A percentile compares a stretch with the other conserved stretches of the same genome.
These are phyloP conservation scores for Xylariaceae sp. DNA, from an alignment of 2,329 filamentous ascomycete genomes.

Conservation along the genomic window DNA sequence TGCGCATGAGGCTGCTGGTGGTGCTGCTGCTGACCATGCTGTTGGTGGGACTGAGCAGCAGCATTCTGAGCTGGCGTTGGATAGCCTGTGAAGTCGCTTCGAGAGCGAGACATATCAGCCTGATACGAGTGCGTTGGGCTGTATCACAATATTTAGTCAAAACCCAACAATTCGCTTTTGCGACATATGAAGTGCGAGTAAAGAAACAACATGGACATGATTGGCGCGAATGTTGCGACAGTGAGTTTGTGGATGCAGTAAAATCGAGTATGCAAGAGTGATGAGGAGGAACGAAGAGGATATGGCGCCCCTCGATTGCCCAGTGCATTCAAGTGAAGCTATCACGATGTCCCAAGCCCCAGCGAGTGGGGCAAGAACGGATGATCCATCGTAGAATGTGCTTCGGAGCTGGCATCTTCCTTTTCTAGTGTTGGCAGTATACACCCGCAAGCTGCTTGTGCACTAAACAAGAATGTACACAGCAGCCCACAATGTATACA, in stretches of 20 bases:
- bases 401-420: constrained; percentile 17
- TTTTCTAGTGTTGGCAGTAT: constrained; percentile 1
- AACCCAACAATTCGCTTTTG: constrained; percentile 6
- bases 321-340: constrained; percentile 16
- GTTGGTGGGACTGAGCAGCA: constrained; percentile 33
- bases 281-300: too few species aligned
- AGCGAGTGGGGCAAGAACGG: constrained; percentile 14
- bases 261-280: too few species aligned
- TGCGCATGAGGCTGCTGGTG: constrained; percentile 34
- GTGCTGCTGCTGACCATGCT: constrained; percentile 31
- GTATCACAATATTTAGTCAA: constrained; percentile 36
- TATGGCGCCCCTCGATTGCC: neutral
- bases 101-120: constrained; percentile 45
- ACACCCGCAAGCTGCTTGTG: constrained; percentile 3
- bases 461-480: constrained; percentile 2
- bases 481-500: constrained; percentile 1
- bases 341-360: constrained; percentile 20
- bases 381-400: constrained; percentile 13
- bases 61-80: constrained; percentile 26
- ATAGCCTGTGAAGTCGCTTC: constrained; percentile 38
- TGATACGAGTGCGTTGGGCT: constrained; percentile 47
- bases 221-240: too few species aligned
- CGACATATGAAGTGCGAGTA: too few species aligned
- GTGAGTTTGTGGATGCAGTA: too few species aligned
- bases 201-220: too few species aligned